Conservation (phyloP, 371 early-diverging fungal genomes). For the Mucor irregularis region DNA sequence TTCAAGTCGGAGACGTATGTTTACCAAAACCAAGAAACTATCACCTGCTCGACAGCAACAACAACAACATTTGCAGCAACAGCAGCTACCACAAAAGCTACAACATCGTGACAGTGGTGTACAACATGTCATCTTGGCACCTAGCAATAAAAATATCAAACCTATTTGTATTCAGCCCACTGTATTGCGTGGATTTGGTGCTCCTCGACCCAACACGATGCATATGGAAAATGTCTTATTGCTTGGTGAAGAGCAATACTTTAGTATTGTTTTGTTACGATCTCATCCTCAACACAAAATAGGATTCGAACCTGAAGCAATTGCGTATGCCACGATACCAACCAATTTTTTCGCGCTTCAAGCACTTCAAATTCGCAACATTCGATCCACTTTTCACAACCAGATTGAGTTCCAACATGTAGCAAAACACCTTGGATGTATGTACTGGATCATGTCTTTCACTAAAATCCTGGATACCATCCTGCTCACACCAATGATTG, state of each 20-base stretch:
- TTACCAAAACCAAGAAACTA: not conserved
- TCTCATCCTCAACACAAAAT: slow-evolving; percentile 45
- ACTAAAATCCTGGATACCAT: slow-evolving; percentile 45
- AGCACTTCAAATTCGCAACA: slow-evolving; percentile 34
- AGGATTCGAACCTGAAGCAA: slow-evolving; percentile 52
- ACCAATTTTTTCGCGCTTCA: slow-evolving; percentile 43
- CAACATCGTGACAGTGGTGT: not conserved
- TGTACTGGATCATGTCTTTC: slow-evolving; percentile 41
- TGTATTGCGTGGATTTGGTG: slow-evolving; percentile 44
- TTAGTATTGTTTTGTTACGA: slow-evolving; percentile 40
- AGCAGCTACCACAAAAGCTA: not conserved
- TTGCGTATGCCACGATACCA: slow-evolving; percentile 44
- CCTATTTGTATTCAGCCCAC: slow-evolving; percentile 48
- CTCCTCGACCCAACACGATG: slow-evolving; percentile 38
- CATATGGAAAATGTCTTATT: slow-evolving; percentile 50
- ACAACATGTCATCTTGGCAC: slow-evolving; percentile 20
- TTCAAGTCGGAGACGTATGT: not conserved
- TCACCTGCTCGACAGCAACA: too few relatives aligned
- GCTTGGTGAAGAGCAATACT: slow-evolving; percentile 49
- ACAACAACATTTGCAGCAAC: not conserved
- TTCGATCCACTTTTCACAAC: slow-evolving; percentile 42
- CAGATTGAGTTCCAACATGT: slow-evolving; percentile 44
- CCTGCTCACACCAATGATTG: slow-evolving; percentile 42
- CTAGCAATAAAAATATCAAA: slow-evolving; percentile 22
- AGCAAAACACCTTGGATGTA: slow-evolving; percentile 37